phyloP scores from a whole-genome alignment of 176 grass and related monocot species.

The Avena sativa region DNA sequence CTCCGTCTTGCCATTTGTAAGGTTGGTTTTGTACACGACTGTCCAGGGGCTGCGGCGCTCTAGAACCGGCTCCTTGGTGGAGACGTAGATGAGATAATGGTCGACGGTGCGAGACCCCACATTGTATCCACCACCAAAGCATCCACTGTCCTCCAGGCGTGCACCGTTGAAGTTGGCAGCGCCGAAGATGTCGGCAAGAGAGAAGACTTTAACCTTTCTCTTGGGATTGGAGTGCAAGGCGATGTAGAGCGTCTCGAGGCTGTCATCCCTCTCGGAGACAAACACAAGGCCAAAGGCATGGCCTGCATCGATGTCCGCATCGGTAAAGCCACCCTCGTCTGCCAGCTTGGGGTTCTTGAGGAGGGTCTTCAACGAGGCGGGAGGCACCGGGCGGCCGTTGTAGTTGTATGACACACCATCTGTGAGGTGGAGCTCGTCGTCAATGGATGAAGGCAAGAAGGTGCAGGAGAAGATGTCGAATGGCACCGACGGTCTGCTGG shows the following conservation, averaged over 20 bases:
- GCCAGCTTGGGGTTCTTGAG: conserved; percentile 14
- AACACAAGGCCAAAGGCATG: conserved; percentile 37
- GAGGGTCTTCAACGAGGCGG: neutral
- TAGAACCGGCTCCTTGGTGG: too few species aligned
- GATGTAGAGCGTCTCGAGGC: conserved; percentile 45
- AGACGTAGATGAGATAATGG: too few species aligned
- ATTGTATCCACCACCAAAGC: too few species aligned
- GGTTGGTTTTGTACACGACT: too few species aligned
- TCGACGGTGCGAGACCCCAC: too few species aligned
- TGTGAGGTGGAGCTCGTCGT: conserved; percentile 23
- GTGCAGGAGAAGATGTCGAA: conserved; percentile 44
- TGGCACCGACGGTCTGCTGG: conserved; percentile 30
- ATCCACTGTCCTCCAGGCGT: too few species aligned
- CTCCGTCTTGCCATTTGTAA: too few species aligned
- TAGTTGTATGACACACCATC: conserved; percentile 41
- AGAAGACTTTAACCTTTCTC: neutral
- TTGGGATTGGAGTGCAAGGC: neutral
- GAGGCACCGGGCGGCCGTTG: conserved; percentile 16
- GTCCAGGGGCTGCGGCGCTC: too few species aligned
- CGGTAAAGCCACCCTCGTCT: neutral
- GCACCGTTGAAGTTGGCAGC: too few species aligned
- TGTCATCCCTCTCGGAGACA: conserved; percentile 45
- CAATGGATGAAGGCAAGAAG: rapidly evolving
- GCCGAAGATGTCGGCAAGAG: too few species aligned
- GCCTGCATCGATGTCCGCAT: neutral